Evolutionary conservation across 1,284 basidiomycete genomes (phyloP).

Genomic region (Fistulinella cinereoalba): DNA sequence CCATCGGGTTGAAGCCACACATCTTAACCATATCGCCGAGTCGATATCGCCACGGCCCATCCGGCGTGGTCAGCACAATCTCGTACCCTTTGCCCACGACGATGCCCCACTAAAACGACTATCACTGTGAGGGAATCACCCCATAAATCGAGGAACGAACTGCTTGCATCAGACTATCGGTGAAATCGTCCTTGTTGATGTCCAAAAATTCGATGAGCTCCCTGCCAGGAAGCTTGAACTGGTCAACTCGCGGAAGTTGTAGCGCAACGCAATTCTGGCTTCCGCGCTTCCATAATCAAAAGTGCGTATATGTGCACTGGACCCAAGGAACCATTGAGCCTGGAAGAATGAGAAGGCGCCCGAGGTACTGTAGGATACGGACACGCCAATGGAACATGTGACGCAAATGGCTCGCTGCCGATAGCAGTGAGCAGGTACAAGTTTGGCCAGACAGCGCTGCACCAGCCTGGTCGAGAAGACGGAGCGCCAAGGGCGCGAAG

Average conservation of each 20-base stretch:
- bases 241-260: not conserved
- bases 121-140: no score
- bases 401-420: not conserved
- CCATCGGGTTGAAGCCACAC: no score
- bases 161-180: no score
- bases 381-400: not conserved
- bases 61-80: no score
- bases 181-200: no score
- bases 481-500: not conserved
- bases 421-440: not conserved
- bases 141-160: no score
- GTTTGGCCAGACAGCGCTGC: not conserved
- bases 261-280: not conserved
- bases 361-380: not conserved
- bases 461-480: not conserved
- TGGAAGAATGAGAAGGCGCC: not conserved
- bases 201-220: no score
- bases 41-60: no score
- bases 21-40: no score
- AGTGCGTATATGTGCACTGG: not conserved
- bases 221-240: no score
- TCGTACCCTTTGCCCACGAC: no score
- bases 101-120: no score
- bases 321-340: not conserved
- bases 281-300: not conserved